Percentiles rank a stretch among this genome's conserved stretches.
These are phyloP conservation scores for Scleroderma citrinum DNA, from an alignment of 768 basidiomycete species.

Conservation along the genomic window DNA sequence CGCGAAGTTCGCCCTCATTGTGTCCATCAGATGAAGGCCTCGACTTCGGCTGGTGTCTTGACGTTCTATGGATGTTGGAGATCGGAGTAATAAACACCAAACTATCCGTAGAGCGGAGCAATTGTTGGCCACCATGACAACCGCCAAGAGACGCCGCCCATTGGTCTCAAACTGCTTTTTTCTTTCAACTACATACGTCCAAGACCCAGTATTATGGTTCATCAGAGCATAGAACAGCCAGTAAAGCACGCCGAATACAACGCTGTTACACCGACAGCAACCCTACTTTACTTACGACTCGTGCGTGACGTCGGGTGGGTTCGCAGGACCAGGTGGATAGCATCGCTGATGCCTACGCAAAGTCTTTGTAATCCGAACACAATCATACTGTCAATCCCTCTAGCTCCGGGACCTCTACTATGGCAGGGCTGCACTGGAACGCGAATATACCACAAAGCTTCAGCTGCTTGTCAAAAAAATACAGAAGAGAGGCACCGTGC, in stretches of 20 bases:
- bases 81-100: no score
- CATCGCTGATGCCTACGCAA: slow-evolving; percentile 50
- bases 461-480: slow-evolving; percentile 58
- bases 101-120: no score
- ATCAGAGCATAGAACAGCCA: slow-evolving; percentile 11
- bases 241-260: slow-evolving; percentile 44
- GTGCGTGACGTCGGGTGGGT: slow-evolving; percentile 2
- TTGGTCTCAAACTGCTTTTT: no score
- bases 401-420: slow-evolving; percentile 72
- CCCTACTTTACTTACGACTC: no score
- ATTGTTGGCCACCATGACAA: no score
- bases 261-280: no score
- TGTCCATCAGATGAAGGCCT: no score
- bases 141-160: no score
- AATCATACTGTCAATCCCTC: neutral
- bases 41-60: no score
- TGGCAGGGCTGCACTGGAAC: slow-evolving; percentile 62
- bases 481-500: slow-evolving; percentile 56
- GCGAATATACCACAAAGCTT: slow-evolving; percentile 73
- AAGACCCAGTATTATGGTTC: neutral
- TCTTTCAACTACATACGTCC: no score
- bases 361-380: neutral
- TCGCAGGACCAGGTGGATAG: slow-evolving; percentile 68
- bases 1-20: no score
- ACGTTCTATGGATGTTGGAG: no score